A percentile compares a stretch with the other conserved stretches of the same genome.
phyloP scores from a whole-genome alignment of 106 monocot genomes.

The Dendrobium nobile region DNA sequence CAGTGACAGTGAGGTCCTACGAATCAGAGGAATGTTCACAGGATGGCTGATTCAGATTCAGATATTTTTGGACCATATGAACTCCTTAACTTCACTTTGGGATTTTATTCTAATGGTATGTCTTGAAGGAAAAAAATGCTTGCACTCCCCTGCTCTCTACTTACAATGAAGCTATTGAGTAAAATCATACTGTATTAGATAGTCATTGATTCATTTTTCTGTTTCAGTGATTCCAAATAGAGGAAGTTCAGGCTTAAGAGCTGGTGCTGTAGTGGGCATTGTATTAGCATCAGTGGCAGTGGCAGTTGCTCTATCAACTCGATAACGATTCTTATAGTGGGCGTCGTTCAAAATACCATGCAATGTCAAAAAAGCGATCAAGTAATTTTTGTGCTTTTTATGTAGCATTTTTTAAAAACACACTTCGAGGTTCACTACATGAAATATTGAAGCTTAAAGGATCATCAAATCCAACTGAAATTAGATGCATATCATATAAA shows the following conservation, averaged over 20 bases:
- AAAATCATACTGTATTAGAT: background rate
- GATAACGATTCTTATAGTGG: constrained; percentile 51
- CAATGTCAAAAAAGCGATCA: constrained; percentile 35
- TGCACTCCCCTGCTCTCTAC: background rate
- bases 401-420: background rate
- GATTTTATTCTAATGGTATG: constrained; percentile 58
- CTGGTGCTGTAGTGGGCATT: constrained; percentile 66
- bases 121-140: background rate
- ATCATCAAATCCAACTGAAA: background rate
- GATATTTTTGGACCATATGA: constrained; percentile 97
- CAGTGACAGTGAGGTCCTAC: constrained; percentile 47
- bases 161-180: background rate
- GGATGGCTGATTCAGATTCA: constrained; percentile 77
- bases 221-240: constrained; percentile 25
- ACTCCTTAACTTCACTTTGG: constrained; percentile 61
- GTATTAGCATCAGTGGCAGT: constrained; percentile 54
- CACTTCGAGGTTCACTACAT: background rate
- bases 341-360: constrained; percentile 28
- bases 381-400: constrained; percentile 26
- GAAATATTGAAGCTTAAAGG: background rate
- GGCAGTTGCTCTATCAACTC: constrained; percentile 37
- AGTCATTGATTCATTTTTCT: constrained; percentile 12
- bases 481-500: background rate
- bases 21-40: constrained; percentile 62
- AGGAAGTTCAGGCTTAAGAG: constrained; percentile 40